phyloP scores from a whole-genome alignment of 805 yeast species.

The Candida namnaoensis region DNA sequence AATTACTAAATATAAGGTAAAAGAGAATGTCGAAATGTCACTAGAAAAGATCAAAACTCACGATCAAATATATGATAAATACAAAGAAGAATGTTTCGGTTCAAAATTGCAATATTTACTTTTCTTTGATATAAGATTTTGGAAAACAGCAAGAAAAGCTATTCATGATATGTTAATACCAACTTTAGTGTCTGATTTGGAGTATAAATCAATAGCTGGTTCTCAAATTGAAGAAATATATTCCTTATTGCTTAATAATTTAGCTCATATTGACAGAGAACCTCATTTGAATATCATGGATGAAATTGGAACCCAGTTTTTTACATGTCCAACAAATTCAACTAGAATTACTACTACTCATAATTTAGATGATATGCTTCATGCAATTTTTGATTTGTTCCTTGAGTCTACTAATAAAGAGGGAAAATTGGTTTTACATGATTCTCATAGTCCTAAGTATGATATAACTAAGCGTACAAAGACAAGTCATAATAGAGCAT shows the following conservation, averaged over 20 bases:
- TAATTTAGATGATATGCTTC: no score
- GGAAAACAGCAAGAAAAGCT: constrained; percentile 40
- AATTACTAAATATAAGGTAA: no score
- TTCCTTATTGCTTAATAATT: constrained; percentile 37
- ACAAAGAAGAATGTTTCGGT: no score
- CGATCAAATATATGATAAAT: no score
- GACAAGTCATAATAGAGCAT: not conserved
- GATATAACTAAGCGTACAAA: no score
- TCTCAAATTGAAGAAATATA: constrained; percentile 46
- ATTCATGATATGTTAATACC: constrained; percentile 45
- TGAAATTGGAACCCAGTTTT: constrained; percentile 73
- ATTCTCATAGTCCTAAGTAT: no score
- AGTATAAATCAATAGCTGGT: constrained; percentile 38
- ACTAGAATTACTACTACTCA: constrained; percentile 15
- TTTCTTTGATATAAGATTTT: constrained; percentile 49
- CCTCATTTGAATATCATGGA: constrained; percentile 75
- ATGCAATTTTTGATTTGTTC: no score
- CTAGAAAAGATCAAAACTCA: no score
- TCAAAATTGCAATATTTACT: constrained; percentile 52
- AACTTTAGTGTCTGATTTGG: constrained; percentile 40
- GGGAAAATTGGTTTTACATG: no score
- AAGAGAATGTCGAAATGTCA: no score
- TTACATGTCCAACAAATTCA: constrained; percentile 83
- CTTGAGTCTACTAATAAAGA: no score
- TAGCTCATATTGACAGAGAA: constrained; percentile 70